Evolutionary conservation across 169 alveolate genomes (phyloP).

Genomic region (Pseudocohnilembus persalinus): DNA sequence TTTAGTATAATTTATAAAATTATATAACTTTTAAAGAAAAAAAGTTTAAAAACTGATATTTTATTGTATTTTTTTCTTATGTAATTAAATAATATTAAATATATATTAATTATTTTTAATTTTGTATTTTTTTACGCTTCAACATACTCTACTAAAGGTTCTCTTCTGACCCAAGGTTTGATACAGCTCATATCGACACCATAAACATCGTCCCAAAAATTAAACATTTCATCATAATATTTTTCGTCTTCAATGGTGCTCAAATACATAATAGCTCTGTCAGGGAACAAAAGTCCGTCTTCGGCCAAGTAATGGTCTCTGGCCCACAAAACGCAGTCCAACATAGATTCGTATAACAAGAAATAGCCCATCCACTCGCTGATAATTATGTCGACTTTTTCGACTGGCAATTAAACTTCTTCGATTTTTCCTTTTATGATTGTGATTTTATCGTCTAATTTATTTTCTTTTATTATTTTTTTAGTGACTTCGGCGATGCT

Average conservation of each 20-base stretch:
- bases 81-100: too few relatives aligned
- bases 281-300: slow-evolving; percentile 97
- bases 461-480: slow-evolving; percentile 90
- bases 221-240: slow-evolving; percentile 93
- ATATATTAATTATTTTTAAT: too few relatives aligned
- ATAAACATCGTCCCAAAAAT: slow-evolving; percentile 95
- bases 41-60: too few relatives aligned
- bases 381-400: slow-evolving; percentile 96
- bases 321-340: slow-evolving; percentile 95
- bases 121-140: slow-evolving; percentile 67
- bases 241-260: slow-evolving; percentile 98
- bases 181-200: slow-evolving; percentile 95
- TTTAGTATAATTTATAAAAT: neutral
- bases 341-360: slow-evolving; percentile 97
- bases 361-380: slow-evolving; percentile 99
- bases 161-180: slow-evolving; percentile 87
- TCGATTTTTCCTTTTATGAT: slow-evolving; percentile 96
- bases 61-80: too few relatives aligned
- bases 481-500: slow-evolving; percentile 93
- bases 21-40: slow-evolving; percentile 45
- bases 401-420: slow-evolving; percentile 94
- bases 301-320: slow-evolving; percentile 96
- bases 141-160: slow-evolving; percentile 95
- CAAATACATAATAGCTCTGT: slow-evolving; percentile 91
- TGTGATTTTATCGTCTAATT: slow-evolving; percentile 89